Evolutionary conservation across 768 basidiomycete genomes (phyloP), one percentile per base, ranked within the genome.

Genomic region (Paxillus ammoniavirescens): DNA sequence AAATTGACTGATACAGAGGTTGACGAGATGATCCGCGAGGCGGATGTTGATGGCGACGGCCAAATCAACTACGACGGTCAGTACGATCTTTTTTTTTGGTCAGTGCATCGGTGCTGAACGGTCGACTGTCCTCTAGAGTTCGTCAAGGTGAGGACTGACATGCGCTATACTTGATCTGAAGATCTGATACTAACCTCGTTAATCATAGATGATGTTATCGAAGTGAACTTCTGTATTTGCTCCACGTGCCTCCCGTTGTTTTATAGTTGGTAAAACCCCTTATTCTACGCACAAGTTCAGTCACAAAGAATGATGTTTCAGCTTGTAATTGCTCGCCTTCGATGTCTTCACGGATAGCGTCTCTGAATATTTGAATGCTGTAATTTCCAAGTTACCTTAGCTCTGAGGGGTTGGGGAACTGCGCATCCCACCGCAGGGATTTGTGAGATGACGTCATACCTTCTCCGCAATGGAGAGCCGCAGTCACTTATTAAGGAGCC

Each of bases 11-110:
- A 94, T 59, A 77, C 66, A 8, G 93, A 96, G 72, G 92, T 95
- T 58, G 89, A 92, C 56, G 93, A 95, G 78, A 95, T 97, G 93
- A 97, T 97, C 68, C 86, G 93, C 50, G 94, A 97, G 74, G 94
- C 93, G 52, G 93, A 97, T 68, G 80, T 92, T 47, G 92, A 97
- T 65, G 93, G 94, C 48, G 91, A 93, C 69, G 92, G 92, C n/a
- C 90, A 92, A 74, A 90, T 91, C 74, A 88, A 91, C 73, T 93
- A 90, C 67, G 85, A 89, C 2, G 88, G 88, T 87, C 54, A 52
- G 80, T 65, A 60, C 8, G 18, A 17, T 31, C 9, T 17, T 1
- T 7, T 38, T n/a, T 40, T 18, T 1, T 5, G 14, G 5, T 5
- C 57, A 28, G 17, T 49, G 18, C 36, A 33, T 33, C 36, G 44